Evolutionary conservation across 2,329 filamentous ascomycete genomes (phyloP), one percentile per base, ranked within the genome.

Genomic region (Trichoderma aggressivum): DNA sequence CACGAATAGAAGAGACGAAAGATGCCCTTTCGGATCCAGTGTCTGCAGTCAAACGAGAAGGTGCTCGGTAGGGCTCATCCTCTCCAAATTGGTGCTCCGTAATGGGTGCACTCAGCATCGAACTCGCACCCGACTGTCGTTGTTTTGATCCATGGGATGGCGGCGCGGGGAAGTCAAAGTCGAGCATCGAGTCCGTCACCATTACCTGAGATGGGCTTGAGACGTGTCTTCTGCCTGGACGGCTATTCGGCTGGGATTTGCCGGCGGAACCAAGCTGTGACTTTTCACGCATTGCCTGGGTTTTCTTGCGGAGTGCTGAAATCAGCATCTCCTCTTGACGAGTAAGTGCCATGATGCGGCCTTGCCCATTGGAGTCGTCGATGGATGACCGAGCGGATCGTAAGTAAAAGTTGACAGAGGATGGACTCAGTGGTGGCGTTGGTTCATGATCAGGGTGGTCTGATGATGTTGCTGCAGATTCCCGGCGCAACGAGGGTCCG

Each of bases 261-360:
- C 16, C 24, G 36, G 71, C 32, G 7, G 66, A 28, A 11, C 50
- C 65, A 30, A 65, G n/a, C 39, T 64, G 70, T 7, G 84, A 80
- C 3, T 81, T 83, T 72, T 82, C 73, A 2, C 86, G 84, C 84
- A 88, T 87, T n/a, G 81, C 80, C 3, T 86, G 84, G n/a, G 86
- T 82, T 80, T 88, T 88, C 74, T 86, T 83, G 10, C 87, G 83
- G 55, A 89, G 81, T 3, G 87, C 87, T 2, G 87, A 84, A 5
- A 89, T 80, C 0, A 89, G 81, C 82, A 88, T 85, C 77, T 89
- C 86, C 72, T 89, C 87, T 72, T 89, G 86, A 5, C 81, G 83
- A 0, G 87, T 89, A 21, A 89, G 86, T 1, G 86, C 85, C 84
- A 89, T 88, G 69, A 88, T 80, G 1, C 87, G 84, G 32, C 79